phyloP scores from a whole-genome alignment of 2,329 filamentous ascomycete species.

The Colletotrichum sp. region DNA sequence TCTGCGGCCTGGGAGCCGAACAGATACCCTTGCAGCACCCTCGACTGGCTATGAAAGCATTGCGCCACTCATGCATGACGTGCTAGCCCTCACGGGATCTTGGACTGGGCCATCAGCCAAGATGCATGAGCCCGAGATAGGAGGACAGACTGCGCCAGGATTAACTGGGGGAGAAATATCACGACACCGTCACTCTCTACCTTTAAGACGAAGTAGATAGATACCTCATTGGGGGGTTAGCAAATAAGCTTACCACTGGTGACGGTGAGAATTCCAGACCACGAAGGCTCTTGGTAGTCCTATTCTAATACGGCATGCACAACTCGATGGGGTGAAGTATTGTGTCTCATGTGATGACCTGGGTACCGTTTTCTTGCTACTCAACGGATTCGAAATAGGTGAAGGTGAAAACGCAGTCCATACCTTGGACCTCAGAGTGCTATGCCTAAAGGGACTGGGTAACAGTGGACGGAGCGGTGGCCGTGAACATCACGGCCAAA shows the following conservation, averaged over 20 bases:
- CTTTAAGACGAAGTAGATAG: background rate
- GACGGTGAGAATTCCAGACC: background rate
- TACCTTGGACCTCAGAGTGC: background rate
- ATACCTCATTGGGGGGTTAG: background rate
- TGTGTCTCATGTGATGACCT: background rate
- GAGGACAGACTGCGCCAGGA: background rate
- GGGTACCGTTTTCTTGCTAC: background rate
- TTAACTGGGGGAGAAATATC: background rate
- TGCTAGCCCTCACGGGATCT: background rate
- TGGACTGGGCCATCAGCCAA: background rate
- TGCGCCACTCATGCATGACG: fast-evolving
- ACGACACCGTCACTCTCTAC: background rate
- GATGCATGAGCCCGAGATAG: background rate
- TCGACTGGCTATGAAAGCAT: fast-evolving
- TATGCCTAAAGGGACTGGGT: background rate
- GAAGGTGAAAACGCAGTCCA: background rate
- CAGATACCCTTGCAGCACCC: background rate
- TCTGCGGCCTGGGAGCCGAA: background rate
- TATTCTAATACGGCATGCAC: background rate
- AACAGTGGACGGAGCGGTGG: background rate
- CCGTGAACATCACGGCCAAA: background rate
- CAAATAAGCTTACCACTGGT: background rate
- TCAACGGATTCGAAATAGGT: background rate
- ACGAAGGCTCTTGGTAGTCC: background rate
- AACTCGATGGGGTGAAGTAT: background rate